Evolutionary conservation across 2,329 filamentous ascomycete genomes (phyloP).

Genomic region (Fusarium tjaetaba): DNA sequence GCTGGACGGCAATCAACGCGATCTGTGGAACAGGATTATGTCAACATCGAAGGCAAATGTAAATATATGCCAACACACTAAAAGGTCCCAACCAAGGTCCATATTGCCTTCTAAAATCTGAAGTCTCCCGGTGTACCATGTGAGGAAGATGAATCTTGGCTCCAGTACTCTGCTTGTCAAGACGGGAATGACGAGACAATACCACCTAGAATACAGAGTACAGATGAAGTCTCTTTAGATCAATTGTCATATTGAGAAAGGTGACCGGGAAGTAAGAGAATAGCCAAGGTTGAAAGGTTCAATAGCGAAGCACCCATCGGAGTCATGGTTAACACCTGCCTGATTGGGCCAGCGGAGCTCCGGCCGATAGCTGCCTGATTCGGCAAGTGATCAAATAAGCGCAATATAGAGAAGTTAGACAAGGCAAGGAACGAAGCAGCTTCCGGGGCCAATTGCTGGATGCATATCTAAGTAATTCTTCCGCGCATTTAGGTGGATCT

Average conservation of each 20-base stretch:
- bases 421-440: fast-evolving
- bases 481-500: no score
- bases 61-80: no score
- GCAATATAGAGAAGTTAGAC: fast-evolving
- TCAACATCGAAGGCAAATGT: no score
- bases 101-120: no score
- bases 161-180: neutral
- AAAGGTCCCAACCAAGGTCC: no score
- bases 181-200: neutral
- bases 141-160: neutral
- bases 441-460: neutral
- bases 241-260: neutral
- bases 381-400: neutral
- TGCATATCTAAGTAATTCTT: no score
- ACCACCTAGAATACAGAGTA: no score
- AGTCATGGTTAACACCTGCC: neutral
- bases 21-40: no score
- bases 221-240: neutral
- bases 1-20: no score
- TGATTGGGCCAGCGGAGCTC: neutral
- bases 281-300: neutral
- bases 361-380: neutral
- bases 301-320: neutral
- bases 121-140: no score
- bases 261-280: neutral